These are phyloP conservation scores for Mallotus japonicus DNA, from an alignment of 441 rosid species.

Conservation along the genomic window DNA sequence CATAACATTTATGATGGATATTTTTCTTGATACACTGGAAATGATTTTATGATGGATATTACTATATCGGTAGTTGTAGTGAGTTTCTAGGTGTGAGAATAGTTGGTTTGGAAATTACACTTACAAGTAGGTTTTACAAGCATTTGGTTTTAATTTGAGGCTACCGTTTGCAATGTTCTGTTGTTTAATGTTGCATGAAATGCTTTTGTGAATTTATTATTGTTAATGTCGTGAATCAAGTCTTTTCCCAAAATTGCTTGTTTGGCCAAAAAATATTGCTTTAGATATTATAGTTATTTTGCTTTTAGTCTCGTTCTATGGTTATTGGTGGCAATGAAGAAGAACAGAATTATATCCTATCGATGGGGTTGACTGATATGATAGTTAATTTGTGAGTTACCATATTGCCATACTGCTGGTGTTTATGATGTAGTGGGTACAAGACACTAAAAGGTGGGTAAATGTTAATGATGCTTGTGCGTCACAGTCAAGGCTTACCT, in stretches of 20 bases:
- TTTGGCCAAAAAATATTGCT: neutral
- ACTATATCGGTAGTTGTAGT: neutral
- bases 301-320: neutral
- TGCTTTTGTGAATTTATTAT: neutral
- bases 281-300: neutral
- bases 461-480: too few species aligned
- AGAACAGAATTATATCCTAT: too few species aligned
- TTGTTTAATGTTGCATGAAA: neutral
- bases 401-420: too few species aligned
- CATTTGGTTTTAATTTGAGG: neutral
- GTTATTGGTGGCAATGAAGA: too few species aligned
- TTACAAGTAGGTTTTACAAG: neutral
- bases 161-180: neutral
- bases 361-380: too few species aligned
- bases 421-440: too few species aligned
- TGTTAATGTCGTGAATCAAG: neutral
- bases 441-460: too few species aligned
- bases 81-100: neutral
- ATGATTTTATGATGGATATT: too few species aligned
- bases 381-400: too few species aligned
- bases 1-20: neutral
- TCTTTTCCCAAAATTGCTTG: neutral
- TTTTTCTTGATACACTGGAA: too few species aligned
- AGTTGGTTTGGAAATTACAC: conserved; percentile 2
- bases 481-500: too few species aligned